Base-by-base conservation (phyloP, 352 stramenopile genomes). In the Hyaloperonospora brassicae region DNA sequence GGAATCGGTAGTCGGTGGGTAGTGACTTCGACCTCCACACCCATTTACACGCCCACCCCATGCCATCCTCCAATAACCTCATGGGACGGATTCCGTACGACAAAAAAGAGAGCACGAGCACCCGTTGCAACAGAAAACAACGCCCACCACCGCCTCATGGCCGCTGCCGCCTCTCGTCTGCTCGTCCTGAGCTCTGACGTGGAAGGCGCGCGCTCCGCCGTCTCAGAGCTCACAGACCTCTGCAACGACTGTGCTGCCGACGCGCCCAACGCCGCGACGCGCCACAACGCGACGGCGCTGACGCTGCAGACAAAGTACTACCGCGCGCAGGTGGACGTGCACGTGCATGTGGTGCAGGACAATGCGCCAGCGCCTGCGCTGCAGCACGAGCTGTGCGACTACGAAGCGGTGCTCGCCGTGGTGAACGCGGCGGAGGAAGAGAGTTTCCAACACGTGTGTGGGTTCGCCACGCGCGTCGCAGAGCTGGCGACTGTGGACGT, bases 231-330 rank as follows among this genome's bases (percentile, higher is more conserved):
- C 1, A 47, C 53, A 4, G n/a, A 70, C 2, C 62, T 77, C 25
- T 79, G 69, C 14, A n/a, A n/a, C n/a, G n/a, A n/a, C n/a, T n/a
- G n/a, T n/a, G 61, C 36, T 47, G 55, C 24, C 2, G 14, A 30
- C 14, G 35, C 11, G 34, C 55, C 7, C 13, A 7, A 27, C 17
- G 30, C 12, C 11, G 38, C 22, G 31, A 22, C 11, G 41, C 30
- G n/a, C 25, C 40, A 13, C 7, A 59, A 58, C 13, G 47, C 57
- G 24, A 48, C 67, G 56, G 35, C 52, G 34, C 62, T 87, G 52
- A 66, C 57, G 12, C 57, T 90, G 25, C 47, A 62, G 44, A 87
- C 73, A 38, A 87, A 88, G 59, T 90, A 90, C 56, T 90, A 90
- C 61, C 68, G 59, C 11, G 79, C 79, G 1, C 24, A 51, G 0